These are phyloP conservation scores for Lasiodiplodia sp. DNA, from an alignment of 2,329 filamentous ascomycete genomes.

Conservation along the genomic window DNA sequence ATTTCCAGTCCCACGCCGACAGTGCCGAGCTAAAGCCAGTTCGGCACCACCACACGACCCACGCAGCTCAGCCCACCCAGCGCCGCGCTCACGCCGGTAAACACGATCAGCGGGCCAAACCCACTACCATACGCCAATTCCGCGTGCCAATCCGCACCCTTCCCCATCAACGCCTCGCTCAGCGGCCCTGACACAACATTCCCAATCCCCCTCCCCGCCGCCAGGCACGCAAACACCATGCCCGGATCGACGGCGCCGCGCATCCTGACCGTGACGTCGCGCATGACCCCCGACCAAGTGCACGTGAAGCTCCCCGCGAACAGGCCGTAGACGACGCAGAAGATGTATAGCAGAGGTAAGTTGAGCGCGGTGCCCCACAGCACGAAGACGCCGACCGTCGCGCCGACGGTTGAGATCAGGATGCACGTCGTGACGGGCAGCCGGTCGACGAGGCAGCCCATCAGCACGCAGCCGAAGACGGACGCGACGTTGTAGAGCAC, in stretches of 20 bases:
- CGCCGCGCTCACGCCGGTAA: constrained; percentile 50
- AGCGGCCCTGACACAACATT: constrained; percentile 59
- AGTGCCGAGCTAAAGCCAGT: constrained; percentile 32
- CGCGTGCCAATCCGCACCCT: constrained; percentile 37
- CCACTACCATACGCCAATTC: constrained; percentile 49
- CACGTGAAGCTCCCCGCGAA: constrained; percentile 41
- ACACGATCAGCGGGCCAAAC: constrained; percentile 52
- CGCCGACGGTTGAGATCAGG: constrained; percentile 51
- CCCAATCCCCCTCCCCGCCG: constrained; percentile 58
- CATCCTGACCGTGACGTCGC: constrained; percentile 34
- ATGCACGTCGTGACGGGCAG: constrained; percentile 52
- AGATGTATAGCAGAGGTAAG: constrained; percentile 43
- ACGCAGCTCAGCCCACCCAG: constrained; percentile 40
- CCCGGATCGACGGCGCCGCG: constrained; percentile 52
- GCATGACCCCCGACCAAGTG: constrained; percentile 41
- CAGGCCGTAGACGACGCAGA: constrained; percentile 46
- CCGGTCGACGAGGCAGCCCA: constrained; percentile 52
- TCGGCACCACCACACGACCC: constrained; percentile 34
- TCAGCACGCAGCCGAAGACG: constrained; percentile 45
- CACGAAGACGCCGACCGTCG: constrained; percentile 51
- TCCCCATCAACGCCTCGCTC: constrained; percentile 52
- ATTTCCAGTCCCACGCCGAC: too few relatives aligned
- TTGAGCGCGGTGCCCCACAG: constrained; percentile 56
- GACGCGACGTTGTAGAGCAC: constrained; percentile 47
- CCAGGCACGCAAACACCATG: constrained; percentile 56